Base-by-base conservation (phyloP, 352 stramenopile species). In the Phytophthora cajani region DNA sequence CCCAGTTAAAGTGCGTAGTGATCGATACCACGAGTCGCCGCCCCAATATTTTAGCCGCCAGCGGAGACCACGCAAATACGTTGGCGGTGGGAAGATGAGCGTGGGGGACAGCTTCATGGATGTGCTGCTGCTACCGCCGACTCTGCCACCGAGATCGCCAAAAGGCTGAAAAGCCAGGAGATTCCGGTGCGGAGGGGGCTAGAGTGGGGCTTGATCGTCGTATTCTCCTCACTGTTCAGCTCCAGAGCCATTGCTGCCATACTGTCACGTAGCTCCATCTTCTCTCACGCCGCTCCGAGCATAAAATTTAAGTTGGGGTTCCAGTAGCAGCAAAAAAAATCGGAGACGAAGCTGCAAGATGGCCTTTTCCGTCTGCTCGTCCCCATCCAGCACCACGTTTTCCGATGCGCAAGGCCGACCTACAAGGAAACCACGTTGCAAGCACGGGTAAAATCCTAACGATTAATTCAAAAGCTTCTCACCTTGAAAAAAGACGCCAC, bases 71-170 rank as follows among this genome's bases (percentile, higher is more conserved):
- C 14, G n/a, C 38, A 53, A 47, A 21, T 72, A 72, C 32, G 40
- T 58, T 23, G 64, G 64, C 11, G 51, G 64, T 12, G 64, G 64
- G 1, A 56, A 4, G 1, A 19, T 71, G 2, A 53, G 53, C 57
- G n/a, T 36, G 38, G 19, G 25, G 32, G 64, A 72, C 51, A 72
- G 64, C 32, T 72, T 62, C 27, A 53, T 72, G 50, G 58, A 67
- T 9, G 40, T 67, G 25, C 51, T 72, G 17, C 38, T 72, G 44
- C 16, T 72, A 5, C 58, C 57, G 1, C 25, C 64, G 5, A 46
- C 38, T 2, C 33, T 19, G 50, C 16, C 12, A 47, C 17, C 14
- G 9, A 49, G 42, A 49, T 21, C 42, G 10, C 16, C n/a, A 17
- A 16, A 49, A 49, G 17, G n/a, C 42, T 49, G 42, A 49, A 49